Evolutionary conservation across 176 grass and related monocot species (phyloP).

Genomic region (Tillandsia fasciculata): DNA sequence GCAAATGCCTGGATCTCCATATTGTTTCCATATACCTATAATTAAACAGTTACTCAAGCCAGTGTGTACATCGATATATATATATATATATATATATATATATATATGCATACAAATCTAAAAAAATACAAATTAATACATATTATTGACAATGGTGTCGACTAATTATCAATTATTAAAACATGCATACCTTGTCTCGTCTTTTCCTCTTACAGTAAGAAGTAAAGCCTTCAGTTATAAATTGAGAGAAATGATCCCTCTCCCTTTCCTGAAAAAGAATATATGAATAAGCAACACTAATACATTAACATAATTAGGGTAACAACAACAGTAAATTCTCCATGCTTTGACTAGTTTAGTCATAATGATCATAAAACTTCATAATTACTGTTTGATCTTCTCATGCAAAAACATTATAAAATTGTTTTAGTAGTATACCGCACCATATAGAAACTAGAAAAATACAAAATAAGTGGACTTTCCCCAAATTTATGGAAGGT

Average conservation of each 20-base stretch:
- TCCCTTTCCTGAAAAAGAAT: conserved; percentile 68
- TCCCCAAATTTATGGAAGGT: too few species aligned
- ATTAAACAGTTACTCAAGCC: conserved; percentile 6
- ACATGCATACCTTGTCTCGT: conserved; percentile 75
- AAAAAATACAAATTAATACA: background rate
- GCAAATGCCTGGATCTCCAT: conserved; percentile 98
- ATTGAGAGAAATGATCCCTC: conserved; percentile 94
- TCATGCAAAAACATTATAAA: too few species aligned
- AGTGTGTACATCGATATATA: too few species aligned
- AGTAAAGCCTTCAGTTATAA: conserved; percentile 89
- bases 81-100: too few species aligned
- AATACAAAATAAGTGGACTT: too few species aligned
- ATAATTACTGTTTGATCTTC: too few species aligned
- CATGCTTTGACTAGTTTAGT: too few species aligned
- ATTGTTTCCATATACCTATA: conserved; percentile 97
- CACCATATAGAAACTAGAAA: too few species aligned
- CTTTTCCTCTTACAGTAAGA: conserved; percentile 98
- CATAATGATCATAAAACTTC: too few species aligned
- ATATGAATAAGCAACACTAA: conserved; percentile 3
- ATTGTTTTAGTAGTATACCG: too few species aligned
- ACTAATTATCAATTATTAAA: background rate
- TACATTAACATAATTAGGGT: background rate
- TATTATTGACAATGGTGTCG: background rate
- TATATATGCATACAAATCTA: background rate
- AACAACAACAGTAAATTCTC: background rate